Evolutionary conservation across 306 rosid genomes (phyloP), one percentile per base, ranked within the genome.

Genomic region (Prunus fruticosa): DNA sequence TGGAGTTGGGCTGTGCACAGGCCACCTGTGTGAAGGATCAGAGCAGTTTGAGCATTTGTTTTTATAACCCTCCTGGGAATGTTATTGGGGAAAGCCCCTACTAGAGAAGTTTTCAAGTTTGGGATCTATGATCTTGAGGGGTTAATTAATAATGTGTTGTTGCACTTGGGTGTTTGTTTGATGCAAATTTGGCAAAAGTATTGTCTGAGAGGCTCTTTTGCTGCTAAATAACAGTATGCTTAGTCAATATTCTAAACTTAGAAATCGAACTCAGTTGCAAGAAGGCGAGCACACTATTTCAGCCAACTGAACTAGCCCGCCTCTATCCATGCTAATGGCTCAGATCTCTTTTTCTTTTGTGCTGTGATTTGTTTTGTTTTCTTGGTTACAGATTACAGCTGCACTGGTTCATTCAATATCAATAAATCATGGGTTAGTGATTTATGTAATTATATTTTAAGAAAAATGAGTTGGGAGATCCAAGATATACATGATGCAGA

Each of bases 21-120:
- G 93, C 93, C 0, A 50, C 80, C 2, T 93, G 98, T 72, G 80
- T 30, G 50, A 87, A 88, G 75, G 88, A 88, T 8, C 43, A 75
- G 50, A 73, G 85, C 11, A 89, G 79, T 69, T 78, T 93, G 74
- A 84, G 91, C 27, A 83, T 93, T 23, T 93, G 98, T 41, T 86
- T 90, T 75, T 93, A 93, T 47, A 78, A 79, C 46, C 98, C 98
- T 9, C 95, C 96, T 0, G 98, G 96, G 0, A 91, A 91, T 67
- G 71, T 85, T 19, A 32, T 86, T 2, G 98, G 98, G 4, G 97
- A 92, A 50, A 76, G 53, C 64, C 99, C 99, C 1, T 96, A 82
- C 52, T 90, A 84, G 69, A 14, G 5, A 11, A 3, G 11, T 57
- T 57, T 22, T 23, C 15, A 22, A 57, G 28, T 20, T 20, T 57